Evolutionary conservation across 2,329 filamentous ascomycete species (phyloP).

Genomic region (Chrysoporthe puriensis): DNA sequence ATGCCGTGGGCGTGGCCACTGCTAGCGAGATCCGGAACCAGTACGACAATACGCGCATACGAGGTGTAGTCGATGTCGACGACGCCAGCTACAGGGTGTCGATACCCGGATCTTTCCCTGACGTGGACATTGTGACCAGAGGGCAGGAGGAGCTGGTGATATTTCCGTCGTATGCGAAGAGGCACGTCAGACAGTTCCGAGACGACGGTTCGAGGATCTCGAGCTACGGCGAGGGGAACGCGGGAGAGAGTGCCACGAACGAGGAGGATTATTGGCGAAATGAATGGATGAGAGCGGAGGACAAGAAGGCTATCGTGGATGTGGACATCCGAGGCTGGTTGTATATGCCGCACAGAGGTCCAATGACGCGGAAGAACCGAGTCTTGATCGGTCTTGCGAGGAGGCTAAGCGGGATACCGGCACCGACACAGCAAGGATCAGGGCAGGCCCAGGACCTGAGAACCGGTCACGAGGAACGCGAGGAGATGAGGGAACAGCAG

Average conservation of each 20-base stretch:
- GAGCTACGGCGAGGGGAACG: conserved; percentile 8
- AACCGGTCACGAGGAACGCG: conserved; percentile 45
- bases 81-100: conserved; percentile 44
- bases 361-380: conserved; percentile 84
- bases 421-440: conserved; percentile 54
- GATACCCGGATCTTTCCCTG: conserved; percentile 79
- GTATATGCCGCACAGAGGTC: conserved; percentile 82
- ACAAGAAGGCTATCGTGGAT: conserved; percentile 85
- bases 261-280: conserved; percentile 76
- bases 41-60: conserved; percentile 56
- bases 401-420: conserved; percentile 83
- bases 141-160: conserved; percentile 92
- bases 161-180: conserved; percentile 90
- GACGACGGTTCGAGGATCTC: conserved; percentile 39
- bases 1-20: conserved; percentile 59
- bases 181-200: conserved; percentile 68
- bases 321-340: conserved; percentile 97
- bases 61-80: conserved; percentile 40
- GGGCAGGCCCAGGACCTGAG: conserved; percentile 31
- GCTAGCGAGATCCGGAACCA: conserved; percentile 63
- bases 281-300: conserved; percentile 79
- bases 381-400: conserved; percentile 84
- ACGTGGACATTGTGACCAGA: conserved; percentile 77
- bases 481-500: conserved; percentile 61
- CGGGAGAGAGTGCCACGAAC: conserved; percentile 45